Base-by-base conservation (phyloP, 1,284 basidiomycete genomes). In the Apiotrichum akiyoshidainum region DNA sequence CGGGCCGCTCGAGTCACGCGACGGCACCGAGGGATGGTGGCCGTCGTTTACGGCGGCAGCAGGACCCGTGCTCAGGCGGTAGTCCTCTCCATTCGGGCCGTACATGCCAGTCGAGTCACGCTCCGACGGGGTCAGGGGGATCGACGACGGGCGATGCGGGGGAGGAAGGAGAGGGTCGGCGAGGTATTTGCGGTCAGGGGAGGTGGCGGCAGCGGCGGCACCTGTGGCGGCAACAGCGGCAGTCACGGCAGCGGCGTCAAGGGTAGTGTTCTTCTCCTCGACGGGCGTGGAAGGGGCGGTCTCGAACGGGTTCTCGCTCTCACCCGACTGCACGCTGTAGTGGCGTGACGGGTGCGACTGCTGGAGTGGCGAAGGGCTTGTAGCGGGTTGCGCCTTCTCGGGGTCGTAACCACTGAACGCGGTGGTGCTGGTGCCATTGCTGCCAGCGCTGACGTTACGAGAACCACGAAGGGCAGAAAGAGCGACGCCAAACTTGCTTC, bases 251-350 rank as follows among this genome's bases (percentile, higher is more conserved):
- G 53, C 54, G 13, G 17, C 9, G 11, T 13, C 46, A 14, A 35
- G 6, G 40, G 41, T 22, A 34, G 17, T 44, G 26, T 26, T 33
- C 46, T 44, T 49, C 35, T 59, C 54, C 19, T 59, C 61, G 8
- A 55, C 11, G 16, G 61, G 61, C 12, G 61, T 63, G 8, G 45
- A 58, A 0, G 61, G 61, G 19, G 55, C 58, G 10, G 61, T 60
- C 46, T 60, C 52, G 50, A 63, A 63, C 11, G 61, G 61, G 50
- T 60, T 50, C 48, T 50, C 48, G 48, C 48, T 50, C 21, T 50
- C 48, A 19, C 35, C 17, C 9, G 48, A 50, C 48, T 22, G 39
- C 12, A 35, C 35, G 21, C 48, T 50, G 12, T 14, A 8, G 8
- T n/a, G 42, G n/a, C 42, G 17, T 6, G 42, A 44, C n/a, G 31